Base-by-base conservation (phyloP, 441 rosid species). In the Adansonia madagascariensis region DNA sequence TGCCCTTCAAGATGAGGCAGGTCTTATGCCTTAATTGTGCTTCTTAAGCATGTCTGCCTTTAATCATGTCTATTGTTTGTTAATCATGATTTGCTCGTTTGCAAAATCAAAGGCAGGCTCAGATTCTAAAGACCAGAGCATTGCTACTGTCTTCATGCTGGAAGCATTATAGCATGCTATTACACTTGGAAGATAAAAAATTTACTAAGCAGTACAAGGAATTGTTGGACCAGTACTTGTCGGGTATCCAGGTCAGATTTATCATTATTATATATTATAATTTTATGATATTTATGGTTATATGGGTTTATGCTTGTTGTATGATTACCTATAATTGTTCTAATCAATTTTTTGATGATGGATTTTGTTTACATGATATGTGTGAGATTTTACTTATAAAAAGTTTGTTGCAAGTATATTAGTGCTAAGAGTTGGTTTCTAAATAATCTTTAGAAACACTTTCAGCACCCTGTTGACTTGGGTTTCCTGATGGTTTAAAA, bases 131-230 rank as follows among this genome's bases (percentile, higher is more conserved):
- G 56, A 77, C 85, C 70, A 85, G 94, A 76, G 87, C 87, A 65
- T 80, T 85, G 49, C 87, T 95, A 67, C 88, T 95, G 67, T 92
- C 91, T 81, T 93, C 98, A 57, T 93, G 98, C 80, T 95, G 99
- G 99, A 93, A 89, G 89, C 94, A 93, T 79, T 95, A 88, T 73
- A 77, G 94, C 79, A 60, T 80, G 80, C 83, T 95, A 66, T 82
- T 93, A 85, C 92, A 85, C 85, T 79, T 95, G 86, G 98, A 95
- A 85, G 97, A 92, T 85, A 84, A 67, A 66, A 90, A 85, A 66
- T 88, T 90, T 80, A 79, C 85, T 75, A 85, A 80, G 89, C 79
- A 61, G 77, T 86, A 86, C 83, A 89, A 86, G 80, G 97, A 91
- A 77, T 80, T 88, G 81, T 78, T 95, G 83, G 88, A 90, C 77